These are phyloP conservation scores for Plicaturopsis crispa DNA, from an alignment of 768 basidiomycete species.

Conservation along the genomic window DNA sequence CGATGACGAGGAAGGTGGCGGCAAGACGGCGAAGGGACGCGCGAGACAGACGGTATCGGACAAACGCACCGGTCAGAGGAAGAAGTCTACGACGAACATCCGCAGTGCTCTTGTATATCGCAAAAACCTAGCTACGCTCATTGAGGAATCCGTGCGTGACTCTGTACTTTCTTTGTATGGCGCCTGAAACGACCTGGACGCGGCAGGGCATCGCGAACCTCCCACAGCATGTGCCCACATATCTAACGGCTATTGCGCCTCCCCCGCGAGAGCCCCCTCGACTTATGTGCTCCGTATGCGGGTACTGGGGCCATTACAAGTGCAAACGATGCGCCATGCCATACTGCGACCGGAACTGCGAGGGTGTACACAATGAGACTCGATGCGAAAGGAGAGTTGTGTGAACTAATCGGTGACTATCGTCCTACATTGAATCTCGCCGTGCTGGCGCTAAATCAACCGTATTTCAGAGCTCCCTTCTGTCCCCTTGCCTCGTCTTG, in stretches of 20 bases:
- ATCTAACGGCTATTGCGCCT: slow-evolving; percentile 62
- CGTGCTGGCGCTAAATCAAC: too few relatives aligned
- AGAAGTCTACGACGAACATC: slow-evolving; percentile 77
- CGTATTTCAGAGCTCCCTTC: background rate
- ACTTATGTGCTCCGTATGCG: slow-evolving; percentile 77
- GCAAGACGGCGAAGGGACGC: slow-evolving; percentile 51
- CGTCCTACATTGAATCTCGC: too few relatives aligned
- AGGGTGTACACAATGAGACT: slow-evolving; percentile 69
- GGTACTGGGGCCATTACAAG: slow-evolving; percentile 75
- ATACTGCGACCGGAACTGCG: slow-evolving; percentile 71
- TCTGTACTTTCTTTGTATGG: background rate
- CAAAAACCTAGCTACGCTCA: slow-evolving; percentile 63
- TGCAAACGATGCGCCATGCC: slow-evolving; percentile 73
- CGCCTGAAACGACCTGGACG: background rate
- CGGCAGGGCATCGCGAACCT: slow-evolving; percentile 50
- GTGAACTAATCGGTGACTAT: slow-evolving; percentile 27
- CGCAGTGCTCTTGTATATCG: slow-evolving; percentile 76
- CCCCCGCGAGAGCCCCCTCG: slow-evolving; percentile 59
- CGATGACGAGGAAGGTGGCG: slow-evolving; percentile 40
- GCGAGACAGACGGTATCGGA: slow-evolving; percentile 77
- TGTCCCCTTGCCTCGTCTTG: too few relatives aligned
- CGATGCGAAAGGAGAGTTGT: slow-evolving; percentile 71
- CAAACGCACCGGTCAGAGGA: slow-evolving; percentile 57
- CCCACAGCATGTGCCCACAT: slow-evolving; percentile 50
- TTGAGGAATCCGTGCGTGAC: slow-evolving; percentile 72